Percentiles rank a stretch among this genome's conserved stretches.
Evolutionary conservation across 768 basidiomycete species (phyloP).

Genomic region (Lactarius hatsudake): DNA sequence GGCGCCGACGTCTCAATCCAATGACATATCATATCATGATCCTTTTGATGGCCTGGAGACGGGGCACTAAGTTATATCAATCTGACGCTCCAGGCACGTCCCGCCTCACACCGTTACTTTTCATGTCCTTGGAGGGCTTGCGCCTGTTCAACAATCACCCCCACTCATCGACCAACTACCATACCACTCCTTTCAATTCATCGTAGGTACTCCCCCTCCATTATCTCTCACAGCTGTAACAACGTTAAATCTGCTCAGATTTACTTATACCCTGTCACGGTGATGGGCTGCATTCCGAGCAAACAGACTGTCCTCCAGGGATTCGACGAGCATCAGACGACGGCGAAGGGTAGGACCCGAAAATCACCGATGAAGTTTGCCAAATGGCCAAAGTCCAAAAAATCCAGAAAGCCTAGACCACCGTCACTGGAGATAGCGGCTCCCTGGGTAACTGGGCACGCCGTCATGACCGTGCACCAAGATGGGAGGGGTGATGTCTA

Average conservation of each 20-base stretch:
- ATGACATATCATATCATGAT: not conserved
- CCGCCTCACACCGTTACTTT: not conserved
- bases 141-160: not conserved
- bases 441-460: constrained; percentile 25
- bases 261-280: not conserved
- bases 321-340: constrained; percentile 1
- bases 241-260: not conserved
- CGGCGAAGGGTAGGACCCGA: not conserved
- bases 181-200: constrained; percentile 5
- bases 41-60: constrained; percentile 1
- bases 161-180: not conserved
- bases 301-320: constrained; percentile 33
- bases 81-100: constrained; percentile 9
- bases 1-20: not conserved
- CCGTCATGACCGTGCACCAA: constrained; percentile 13
- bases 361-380: not conserved
- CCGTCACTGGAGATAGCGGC: constrained; percentile 17
- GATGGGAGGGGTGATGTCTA: constrained; percentile 15
- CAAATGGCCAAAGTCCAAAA: constrained; percentile 18
- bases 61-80: not conserved
- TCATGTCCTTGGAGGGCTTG: not conserved
- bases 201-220: constrained; percentile 2
- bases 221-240: not conserved
- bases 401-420: constrained; percentile 5
- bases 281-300: constrained; percentile 46